Evolutionary conservation across 495 filamentous ascomycete species (phyloP), one percentile per base, ranked within the genome.

Genomic region (Delitschia confertaspora): DNA sequence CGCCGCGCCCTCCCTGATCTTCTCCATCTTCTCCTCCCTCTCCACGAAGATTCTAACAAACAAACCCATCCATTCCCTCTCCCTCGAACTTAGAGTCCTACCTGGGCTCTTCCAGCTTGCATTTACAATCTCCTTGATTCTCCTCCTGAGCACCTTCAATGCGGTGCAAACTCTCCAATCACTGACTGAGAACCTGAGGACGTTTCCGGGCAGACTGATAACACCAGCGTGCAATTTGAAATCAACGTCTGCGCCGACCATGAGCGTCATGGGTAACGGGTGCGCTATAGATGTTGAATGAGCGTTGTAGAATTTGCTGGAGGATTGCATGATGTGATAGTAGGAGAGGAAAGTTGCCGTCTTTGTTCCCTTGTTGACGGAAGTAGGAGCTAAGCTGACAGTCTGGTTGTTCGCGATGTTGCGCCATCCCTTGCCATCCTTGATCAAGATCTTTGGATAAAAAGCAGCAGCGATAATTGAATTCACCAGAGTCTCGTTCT

Each of bases 271-370:
- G 3, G 86, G 78, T 53, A 94, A 80, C 40, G 83, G 78, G 19
- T 93, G 80, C 6, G 82, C 82, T 0, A 80, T 76, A 2, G 78
- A 88, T 0, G 87, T 94, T 49, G 94, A 88, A 48, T 95, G 86
- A 0, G 89, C 91, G 47, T 93, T 91, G 46, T 87, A 83, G 62
- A 75, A 78, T 42, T 74, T 80, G 53, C 82, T 91, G 18, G 68
- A 68, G 1, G 82, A 80, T 63, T 94, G 87, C 88, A 95, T 93
- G 46, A 95, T 93, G 50, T 89, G 80, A 61, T 98, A 95, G 60
- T 89, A 98, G 0, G 83, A 86, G 32, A 96, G 62, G 79, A 82
- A 94, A 56, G 76, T 76, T n/a, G 83, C 59, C 13, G 74, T 69
- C 1, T 30, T 69, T 16, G 72, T 66, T 14, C 68, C 73, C 59